A percentile compares a stretch with the other conserved stretches of the same genome.
These are phyloP conservation scores for Annulohypoxylon moriforme DNA, from an alignment of 495 filamentous ascomycete species.

Conservation along the genomic window DNA sequence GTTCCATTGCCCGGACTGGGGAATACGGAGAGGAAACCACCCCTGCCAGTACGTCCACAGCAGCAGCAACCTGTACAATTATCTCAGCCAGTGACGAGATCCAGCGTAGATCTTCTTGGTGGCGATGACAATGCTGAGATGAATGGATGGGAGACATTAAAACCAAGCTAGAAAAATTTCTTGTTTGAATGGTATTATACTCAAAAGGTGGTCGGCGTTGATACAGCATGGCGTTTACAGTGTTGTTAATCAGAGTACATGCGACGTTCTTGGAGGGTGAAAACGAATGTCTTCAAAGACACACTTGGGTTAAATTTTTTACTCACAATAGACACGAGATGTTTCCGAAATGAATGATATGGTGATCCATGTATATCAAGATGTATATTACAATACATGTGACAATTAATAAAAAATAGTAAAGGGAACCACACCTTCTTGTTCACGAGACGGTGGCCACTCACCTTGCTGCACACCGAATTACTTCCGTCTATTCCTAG, in stretches of 20 bases:
- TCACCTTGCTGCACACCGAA: constrained; percentile 22
- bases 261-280: background rate
- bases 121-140: constrained; percentile 54
- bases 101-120: constrained; percentile 53
- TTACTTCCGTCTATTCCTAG: background rate
- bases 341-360: background rate
- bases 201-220: constrained; percentile 8
- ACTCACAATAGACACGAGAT: background rate
- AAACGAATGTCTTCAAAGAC: background rate
- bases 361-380: background rate
- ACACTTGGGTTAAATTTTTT: background rate
- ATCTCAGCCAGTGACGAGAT: constrained; percentile 34
- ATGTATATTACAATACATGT: background rate
- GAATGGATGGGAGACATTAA: constrained; percentile 61
- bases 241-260: constrained; percentile 16
- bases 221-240: constrained; percentile 38
- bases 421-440: background rate
- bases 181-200: constrained; percentile 14
- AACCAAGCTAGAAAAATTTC: constrained; percentile 45
- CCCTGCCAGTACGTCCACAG: constrained; percentile 37
- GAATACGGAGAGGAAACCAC: constrained; percentile 38
- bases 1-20: constrained; percentile 43
- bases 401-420: background rate
- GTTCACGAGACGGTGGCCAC: background rate
- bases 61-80: constrained; percentile 45